Percentiles rank a stretch among this genome's conserved stretches.
These are phyloP conservation scores for Brassica hybrid DNA, from an alignment of 441 rosid species.

Conservation along the genomic window DNA sequence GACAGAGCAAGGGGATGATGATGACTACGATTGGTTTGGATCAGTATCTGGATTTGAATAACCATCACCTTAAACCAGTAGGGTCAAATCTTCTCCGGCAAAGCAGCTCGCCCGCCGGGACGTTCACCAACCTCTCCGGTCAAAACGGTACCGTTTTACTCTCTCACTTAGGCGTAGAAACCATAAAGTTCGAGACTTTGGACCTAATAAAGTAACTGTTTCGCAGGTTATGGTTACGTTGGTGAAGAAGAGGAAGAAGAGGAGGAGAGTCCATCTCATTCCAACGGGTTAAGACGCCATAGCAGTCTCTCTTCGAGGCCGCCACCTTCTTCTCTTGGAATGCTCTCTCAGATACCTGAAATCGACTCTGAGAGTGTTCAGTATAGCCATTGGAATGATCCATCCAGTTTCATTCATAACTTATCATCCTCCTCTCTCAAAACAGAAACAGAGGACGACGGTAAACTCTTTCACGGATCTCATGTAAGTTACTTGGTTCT, in stretches of 20 bases:
- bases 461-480: conserved; percentile 32
- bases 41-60: conserved; percentile 53
- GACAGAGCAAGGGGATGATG: conserved; percentile 49
- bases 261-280: conserved; percentile 47
- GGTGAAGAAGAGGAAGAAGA: conserved; percentile 48
- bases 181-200: conserved; percentile 30
- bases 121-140: conserved; percentile 56
- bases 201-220: background rate
- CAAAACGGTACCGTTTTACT: conserved; percentile 63
- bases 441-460: conserved; percentile 41
- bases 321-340: conserved; percentile 70
- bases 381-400: conserved; percentile 41
- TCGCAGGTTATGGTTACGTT: conserved; percentile 59
- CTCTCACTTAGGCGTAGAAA: background rate
- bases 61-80: conserved; percentile 46
- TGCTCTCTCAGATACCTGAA: conserved; percentile 69
- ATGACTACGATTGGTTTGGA: conserved; percentile 60
- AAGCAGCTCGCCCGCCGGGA: conserved; percentile 83
- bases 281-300: conserved; percentile 60
- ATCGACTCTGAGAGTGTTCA: conserved; percentile 18
- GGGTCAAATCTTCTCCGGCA: conserved; percentile 66
- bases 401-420: conserved; percentile 39
- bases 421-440: conserved; percentile 32
- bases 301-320: conserved; percentile 62
- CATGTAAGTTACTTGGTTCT: conserved; percentile 30